phyloP scores from a whole-genome alignment of 2,329 filamentous ascomycete genomes.

The Penicillium hordei region DNA sequence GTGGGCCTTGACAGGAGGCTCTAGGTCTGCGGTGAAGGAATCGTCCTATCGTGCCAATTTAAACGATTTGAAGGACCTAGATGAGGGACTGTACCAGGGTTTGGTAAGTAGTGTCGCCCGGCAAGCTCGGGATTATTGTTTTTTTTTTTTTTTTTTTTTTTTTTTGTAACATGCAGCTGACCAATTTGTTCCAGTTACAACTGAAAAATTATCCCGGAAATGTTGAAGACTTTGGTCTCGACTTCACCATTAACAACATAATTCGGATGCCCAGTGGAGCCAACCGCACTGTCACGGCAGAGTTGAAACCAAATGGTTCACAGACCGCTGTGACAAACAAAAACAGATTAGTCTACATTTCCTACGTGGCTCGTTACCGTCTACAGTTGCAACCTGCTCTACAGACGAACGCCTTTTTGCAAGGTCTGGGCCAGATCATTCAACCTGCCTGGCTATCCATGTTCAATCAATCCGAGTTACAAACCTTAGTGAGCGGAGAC shows the following conservation, averaged over 20 bases:
- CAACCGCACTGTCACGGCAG: conserved; percentile 65
- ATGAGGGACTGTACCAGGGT: conserved; percentile 86
- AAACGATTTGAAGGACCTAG: conserved; percentile 89
- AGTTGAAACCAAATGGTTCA: conserved; percentile 74
- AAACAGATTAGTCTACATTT: conserved; percentile 92
- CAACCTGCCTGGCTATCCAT: conserved; percentile 92
- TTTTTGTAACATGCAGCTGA: conserved; percentile 2
- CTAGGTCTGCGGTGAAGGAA: conserved; percentile 62
- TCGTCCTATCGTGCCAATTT: conserved; percentile 83
- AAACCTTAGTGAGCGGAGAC: conserved; percentile 88
- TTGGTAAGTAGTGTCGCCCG: conserved; percentile 51
- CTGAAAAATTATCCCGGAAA: conserved; percentile 85
- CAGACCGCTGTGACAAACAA: conserved; percentile 81
- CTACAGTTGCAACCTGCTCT: conserved; percentile 73
- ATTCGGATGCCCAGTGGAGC: conserved; percentile 54
- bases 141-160: too few relatives aligned
- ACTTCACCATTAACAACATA: conserved; percentile 83
- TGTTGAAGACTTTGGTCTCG: conserved; percentile 75
- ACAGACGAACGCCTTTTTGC: conserved; percentile 87
- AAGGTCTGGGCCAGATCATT: conserved; percentile 82
- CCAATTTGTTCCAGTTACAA: conserved; percentile 41
- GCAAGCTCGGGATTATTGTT: neutral
- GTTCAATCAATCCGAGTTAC: conserved; percentile 96
- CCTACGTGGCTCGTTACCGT: conserved; percentile 82
- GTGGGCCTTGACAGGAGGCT: conserved; percentile 76